Conservation (phyloP, 2,329 filamentous ascomycete genomes). For the Fusarium paranaense region DNA sequence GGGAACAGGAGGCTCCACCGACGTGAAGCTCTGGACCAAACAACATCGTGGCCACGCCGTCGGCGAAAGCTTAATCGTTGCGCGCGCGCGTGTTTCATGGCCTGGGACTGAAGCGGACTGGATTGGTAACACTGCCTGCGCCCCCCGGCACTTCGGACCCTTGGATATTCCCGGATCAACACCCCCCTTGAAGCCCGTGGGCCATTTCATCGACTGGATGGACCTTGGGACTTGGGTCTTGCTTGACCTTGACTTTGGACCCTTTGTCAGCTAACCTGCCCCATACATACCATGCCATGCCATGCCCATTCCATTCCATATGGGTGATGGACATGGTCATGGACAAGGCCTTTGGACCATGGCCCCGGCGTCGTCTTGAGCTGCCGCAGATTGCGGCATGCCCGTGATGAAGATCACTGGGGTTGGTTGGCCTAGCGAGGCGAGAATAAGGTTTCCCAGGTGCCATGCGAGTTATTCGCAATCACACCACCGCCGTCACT, state of each 20-base stretch:
- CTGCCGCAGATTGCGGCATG: constrained; percentile 15
- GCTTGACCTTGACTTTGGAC: neutral
- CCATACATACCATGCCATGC: neutral
- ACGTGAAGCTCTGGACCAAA: neutral
- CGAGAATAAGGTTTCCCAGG: constrained; percentile 7
- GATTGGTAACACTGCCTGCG: neutral
- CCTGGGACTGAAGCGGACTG: neutral
- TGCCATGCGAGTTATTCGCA: neutral
- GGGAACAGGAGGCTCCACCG: constrained; percentile 8
- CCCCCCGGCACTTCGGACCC: neutral
- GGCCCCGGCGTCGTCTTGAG: constrained; percentile 7
- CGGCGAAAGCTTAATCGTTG: constrained; percentile 31
- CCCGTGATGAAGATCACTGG: constrained; percentile 24
- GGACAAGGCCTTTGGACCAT: neutral
- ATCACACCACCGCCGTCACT: constrained; percentile 16
- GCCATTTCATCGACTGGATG: neutral
- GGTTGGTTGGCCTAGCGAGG: constrained; percentile 4
- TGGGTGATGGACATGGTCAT: neutral
- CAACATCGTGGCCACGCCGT: constrained; percentile 11
- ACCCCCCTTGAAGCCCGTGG: neutral
- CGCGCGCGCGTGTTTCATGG: constrained; percentile 4
- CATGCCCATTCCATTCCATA: neutral
- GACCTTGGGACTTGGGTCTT: neutral
- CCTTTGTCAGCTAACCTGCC: neutral
- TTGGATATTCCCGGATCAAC: constrained; percentile 2